Conservation (phyloP, 768 basidiomycete species). For the Hypholoma fasciculare region DNA sequence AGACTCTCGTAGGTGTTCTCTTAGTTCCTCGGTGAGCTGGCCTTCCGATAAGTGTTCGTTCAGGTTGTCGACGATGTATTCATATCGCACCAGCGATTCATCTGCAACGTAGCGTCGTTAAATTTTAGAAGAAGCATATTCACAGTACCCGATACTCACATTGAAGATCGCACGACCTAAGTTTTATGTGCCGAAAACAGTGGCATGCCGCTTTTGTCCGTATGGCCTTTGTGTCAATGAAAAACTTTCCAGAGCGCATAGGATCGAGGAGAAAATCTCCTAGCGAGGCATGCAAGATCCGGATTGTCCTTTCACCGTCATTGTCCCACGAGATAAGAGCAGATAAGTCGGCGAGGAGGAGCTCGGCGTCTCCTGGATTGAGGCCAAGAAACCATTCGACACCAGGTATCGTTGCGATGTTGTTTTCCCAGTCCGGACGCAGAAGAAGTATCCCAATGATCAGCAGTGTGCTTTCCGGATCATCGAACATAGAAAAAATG, state of each 20-base stretch:
- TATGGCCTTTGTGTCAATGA: neutral
- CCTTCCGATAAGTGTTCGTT: no score
- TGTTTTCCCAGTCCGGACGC: no score
- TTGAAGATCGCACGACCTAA: no score
- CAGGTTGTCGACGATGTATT: no score
- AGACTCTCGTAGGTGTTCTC: no score
- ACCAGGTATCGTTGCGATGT: neutral
- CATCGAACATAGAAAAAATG: neutral
- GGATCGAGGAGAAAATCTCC: conserved; percentile 11
- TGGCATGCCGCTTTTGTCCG: no score
- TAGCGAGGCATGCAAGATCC: conserved; percentile 7
- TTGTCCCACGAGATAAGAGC: neutral
- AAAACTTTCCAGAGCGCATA: neutral
- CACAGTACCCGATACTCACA: no score
- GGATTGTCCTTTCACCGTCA: neutral
- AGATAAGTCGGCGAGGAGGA: neutral
- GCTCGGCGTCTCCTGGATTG: neutral
- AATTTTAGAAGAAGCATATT: no score
- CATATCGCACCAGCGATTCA: no score
- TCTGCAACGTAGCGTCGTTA: no score
- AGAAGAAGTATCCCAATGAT: neutral
- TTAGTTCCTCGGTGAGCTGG: no score
- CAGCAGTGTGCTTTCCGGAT: neutral
- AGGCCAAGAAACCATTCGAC: neutral
- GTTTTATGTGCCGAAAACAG: no score